Evolutionary conservation across 2,329 filamentous ascomycete species (phyloP), one percentile per base, ranked within the genome.

Genomic region (Arthrinium puccinioides): DNA sequence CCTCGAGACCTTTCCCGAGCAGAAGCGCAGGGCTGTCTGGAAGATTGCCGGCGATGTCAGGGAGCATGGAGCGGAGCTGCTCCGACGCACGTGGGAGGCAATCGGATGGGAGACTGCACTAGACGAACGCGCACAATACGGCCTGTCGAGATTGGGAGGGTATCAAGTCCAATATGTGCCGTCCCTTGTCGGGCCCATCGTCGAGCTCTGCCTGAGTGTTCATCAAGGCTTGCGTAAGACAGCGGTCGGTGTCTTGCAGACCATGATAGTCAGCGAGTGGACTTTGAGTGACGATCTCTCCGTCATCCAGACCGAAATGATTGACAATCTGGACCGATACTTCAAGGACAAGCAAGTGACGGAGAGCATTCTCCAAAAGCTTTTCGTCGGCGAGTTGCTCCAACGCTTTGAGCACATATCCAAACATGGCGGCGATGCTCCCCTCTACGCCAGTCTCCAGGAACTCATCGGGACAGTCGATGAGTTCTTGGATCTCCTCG

Each of bases 141-240:
- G 84, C 1, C 66, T 97, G 38, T 70, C 77, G 37, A 89, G 83
- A 57, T 84, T 97, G 70, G 94, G 92, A 40, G 92, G 92, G 2
- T 98, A 96, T 54, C 92, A 98, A 62, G 92, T 98, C 15, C 92
- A 97, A 63, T 98, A 97, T 58, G 92, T 98, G 21, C 92, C 94
- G 6, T 82, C 84, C 10, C 72, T 98, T 6, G 88, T 98, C 7
- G 83, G 84, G 1, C 88, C 89, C 1, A 92, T 97, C 35, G 85
- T 97, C 18, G 87, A 94, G 60, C 74, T 98, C 9, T 98, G 92
- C 55, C 71, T 98, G 39, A 97, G 90, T 54, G 88, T 97, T 4
- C 92, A 98, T 49, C 87, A 94, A 57, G 89, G 89, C 4, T 67
- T 98, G 39, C 78, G 92, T 42, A 79, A 79, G 45, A 92, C 94